These are phyloP conservation scores for Marasmius tenuissimus DNA, from an alignment of 1,284 basidiomycete genomes.

Conservation along the genomic window DNA sequence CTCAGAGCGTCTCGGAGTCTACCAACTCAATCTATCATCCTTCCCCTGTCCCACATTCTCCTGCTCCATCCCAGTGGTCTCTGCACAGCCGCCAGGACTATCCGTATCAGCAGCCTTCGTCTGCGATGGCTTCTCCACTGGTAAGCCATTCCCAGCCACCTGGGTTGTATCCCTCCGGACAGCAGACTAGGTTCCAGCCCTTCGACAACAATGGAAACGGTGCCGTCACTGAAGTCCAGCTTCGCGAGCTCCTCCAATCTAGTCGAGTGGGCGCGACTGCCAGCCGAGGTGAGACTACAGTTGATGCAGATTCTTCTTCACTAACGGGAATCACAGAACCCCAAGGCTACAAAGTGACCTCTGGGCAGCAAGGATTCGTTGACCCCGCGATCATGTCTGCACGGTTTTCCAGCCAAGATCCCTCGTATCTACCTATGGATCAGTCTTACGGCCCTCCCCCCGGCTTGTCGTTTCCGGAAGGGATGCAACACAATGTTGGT, in stretches of 20 bases:
- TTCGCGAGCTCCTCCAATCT: conserved; percentile 70
- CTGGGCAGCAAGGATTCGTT: conserved; percentile 51
- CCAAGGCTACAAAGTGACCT: conserved; percentile 35
- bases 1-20: conserved; percentile 45
- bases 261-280: conserved; percentile 43
- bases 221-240: conserved; percentile 67
- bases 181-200: conserved; percentile 51
- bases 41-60: conserved; percentile 37
- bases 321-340: conserved; percentile 20
- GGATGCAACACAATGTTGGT: conserved; percentile 24
- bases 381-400: conserved; percentile 86
- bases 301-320: no score
- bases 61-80: conserved; percentile 46
- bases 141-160: conserved; percentile 44
- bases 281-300: background rate
- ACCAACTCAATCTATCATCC: conserved; percentile 43
- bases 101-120: conserved; percentile 40
- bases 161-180: conserved; percentile 30
- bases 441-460: conserved; percentile 60
- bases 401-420: conserved; percentile 44
- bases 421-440: conserved; percentile 14
- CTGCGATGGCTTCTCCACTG: conserved; percentile 47
- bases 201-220: conserved; percentile 38
- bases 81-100: conserved; percentile 44
- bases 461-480: conserved; percentile 51